Conservation (phyloP, 352 stramenopile species). For the Phytophthora podocarpi region DNA sequence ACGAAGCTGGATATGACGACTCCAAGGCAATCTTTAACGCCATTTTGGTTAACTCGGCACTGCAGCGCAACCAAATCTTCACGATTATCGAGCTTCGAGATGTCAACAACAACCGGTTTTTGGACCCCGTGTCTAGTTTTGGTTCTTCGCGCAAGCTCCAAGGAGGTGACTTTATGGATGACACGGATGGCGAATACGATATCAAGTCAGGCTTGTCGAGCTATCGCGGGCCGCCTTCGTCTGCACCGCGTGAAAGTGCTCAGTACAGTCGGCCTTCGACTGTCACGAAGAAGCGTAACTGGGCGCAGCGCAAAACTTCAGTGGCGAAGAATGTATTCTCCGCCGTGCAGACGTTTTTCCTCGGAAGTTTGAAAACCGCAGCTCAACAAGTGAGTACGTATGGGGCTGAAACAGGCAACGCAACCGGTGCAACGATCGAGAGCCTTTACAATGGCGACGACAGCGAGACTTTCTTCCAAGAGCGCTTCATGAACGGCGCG, state of each 20-base stretch:
- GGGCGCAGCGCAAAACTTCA: conserved; percentile 46
- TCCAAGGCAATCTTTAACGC: conserved; percentile 89
- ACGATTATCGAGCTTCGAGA: conserved; percentile 88
- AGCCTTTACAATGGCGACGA: conserved; percentile 49
- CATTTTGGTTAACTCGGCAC: conserved; percentile 77
- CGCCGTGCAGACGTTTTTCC: conserved; percentile 64
- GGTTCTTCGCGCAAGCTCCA: conserved; percentile 30
- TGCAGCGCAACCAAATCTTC: conserved; percentile 73
- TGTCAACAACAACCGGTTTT: conserved; percentile 83
- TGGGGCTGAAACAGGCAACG: conserved; percentile 20
- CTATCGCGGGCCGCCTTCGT: conserved; percentile 20
- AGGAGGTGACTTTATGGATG: conserved; percentile 19
- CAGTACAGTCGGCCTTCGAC: conserved; percentile 35
- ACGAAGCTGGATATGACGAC: conserved; percentile 73
- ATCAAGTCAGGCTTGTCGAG: conserved; percentile 30
- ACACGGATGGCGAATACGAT: conserved; percentile 30
- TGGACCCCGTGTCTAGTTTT: conserved; percentile 77
- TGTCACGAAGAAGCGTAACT: conserved; percentile 45
- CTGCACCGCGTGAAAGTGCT: conserved; percentile 21
- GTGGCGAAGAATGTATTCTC: conserved; percentile 38
- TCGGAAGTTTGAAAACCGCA: conserved; percentile 64
- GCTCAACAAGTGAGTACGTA: conserved; percentile 54
- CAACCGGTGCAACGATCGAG: conserved; percentile 23
- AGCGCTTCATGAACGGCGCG: conserved; percentile 83
- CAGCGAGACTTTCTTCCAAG: conserved; percentile 86